Evolutionary conservation across 2,329 filamentous ascomycete genomes (phyloP), one percentile per base, ranked within the genome.

Genomic region (Alternaria gaisen): DNA sequence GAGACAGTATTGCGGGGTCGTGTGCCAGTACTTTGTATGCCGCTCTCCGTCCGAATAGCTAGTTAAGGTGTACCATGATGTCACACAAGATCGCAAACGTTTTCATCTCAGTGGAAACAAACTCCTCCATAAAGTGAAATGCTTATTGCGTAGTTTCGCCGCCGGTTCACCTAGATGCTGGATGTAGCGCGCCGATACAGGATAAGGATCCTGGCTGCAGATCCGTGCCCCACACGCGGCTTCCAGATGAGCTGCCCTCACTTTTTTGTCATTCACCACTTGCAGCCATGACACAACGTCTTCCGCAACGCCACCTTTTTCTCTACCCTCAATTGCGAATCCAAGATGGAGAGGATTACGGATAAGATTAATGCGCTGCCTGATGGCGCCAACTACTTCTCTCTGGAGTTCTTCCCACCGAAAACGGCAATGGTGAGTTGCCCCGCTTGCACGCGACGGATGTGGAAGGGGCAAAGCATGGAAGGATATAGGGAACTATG

Each of bases 401-500:
- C 95, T 48, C 90, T 98, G 80, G 95, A 99, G 83, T 99, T 99
- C 88, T 99, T 99, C 83, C 95, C 95, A 69, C 95, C 95, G 65
- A 99, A 98, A 84, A 99, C 95, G 47, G 86, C 90, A 63, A 97
- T 97, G 89, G 86, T 87, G 74, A 72, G 80, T 58, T 80, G 70
- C 67, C 68, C 70, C 61, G 58, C 66, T 34, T 61, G 57, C 50
- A 58, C 56, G 57, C 60, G 58, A 58, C 46, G 18, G 50, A 43
- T 16, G 43, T 20, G 42, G 38, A 34, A 26, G 34, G n/a, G 36
- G 12, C 12, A 36, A 10, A 48, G 24, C 22, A 18, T 18, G 28
- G 26, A 32, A 20, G 1, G 20, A 5, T 10, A 2, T 14, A 36
- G 20, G 32, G 4, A 9, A 18, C 10, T 10, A 12, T 6, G 20